Evolutionary conservation across 1,284 basidiomycete genomes (phyloP).

Genomic region (Mrakiaceae sp.): DNA sequence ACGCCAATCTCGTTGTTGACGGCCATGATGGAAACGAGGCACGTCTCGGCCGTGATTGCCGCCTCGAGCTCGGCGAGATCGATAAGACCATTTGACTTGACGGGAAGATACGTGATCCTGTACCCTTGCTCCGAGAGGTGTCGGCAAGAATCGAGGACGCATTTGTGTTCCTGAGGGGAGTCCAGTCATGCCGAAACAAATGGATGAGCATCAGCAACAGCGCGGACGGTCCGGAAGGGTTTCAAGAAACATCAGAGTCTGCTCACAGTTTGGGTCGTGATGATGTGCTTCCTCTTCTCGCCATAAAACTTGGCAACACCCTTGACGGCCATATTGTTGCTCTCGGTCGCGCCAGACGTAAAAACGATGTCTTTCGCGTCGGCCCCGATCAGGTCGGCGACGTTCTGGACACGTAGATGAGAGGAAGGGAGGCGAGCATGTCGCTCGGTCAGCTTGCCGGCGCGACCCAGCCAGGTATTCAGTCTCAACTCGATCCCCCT

Average conservation of each 20-base stretch:
- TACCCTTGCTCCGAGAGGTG: constrained; percentile 93
- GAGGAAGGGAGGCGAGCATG: not conserved
- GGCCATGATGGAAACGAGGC: constrained; percentile 89
- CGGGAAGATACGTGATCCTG: constrained; percentile 94
- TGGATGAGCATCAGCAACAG: too few relatives aligned
- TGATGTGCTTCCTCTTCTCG: constrained; percentile 78
- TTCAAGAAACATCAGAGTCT: not conserved
- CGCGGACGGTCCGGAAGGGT: too few relatives aligned
- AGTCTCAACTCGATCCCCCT: not conserved
- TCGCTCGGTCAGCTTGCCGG: not conserved
- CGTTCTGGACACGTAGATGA: constrained; percentile 43
- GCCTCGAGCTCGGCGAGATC: constrained; percentile 62
- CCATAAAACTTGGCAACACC: constrained; percentile 91
- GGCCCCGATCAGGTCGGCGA: constrained; percentile 86
- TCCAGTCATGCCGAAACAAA: not conserved
- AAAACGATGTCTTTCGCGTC: constrained; percentile 94
- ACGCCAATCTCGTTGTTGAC: constrained; percentile 99
- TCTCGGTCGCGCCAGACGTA: constrained; percentile 96
- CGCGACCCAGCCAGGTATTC: not conserved
- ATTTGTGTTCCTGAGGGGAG: constrained; percentile 82
- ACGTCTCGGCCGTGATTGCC: constrained; percentile 75
- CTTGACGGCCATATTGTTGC: constrained; percentile 97
- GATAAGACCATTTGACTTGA: constrained; percentile 75
- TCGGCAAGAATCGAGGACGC: constrained; percentile 94
- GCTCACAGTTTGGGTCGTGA: constrained; percentile 78